These are phyloP conservation scores for Plasmodium coatneyi DNA, from an alignment of 169 alveolate genomes.

Conservation along the genomic window DNA sequence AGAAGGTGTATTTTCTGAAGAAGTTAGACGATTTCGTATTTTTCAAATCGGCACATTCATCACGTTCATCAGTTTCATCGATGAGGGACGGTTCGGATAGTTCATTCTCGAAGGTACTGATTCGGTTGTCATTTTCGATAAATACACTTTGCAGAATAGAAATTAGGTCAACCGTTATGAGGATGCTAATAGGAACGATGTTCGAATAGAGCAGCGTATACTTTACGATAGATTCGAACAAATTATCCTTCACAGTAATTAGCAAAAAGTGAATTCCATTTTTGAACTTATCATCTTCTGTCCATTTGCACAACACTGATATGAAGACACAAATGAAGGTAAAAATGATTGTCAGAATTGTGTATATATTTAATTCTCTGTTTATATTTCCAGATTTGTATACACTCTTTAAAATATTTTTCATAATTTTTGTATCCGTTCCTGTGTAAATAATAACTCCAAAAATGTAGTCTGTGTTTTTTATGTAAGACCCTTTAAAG, in stretches of 20 bases:
- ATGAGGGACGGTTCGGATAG: constrained; percentile 36
- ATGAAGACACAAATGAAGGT: constrained; percentile 54
- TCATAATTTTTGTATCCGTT: constrained; percentile 83
- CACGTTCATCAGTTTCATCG: constrained; percentile 24
- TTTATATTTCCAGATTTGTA: constrained; percentile 80
- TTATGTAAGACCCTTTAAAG: constrained; percentile 82
- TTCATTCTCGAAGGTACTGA: constrained; percentile 70
- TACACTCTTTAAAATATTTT: constrained; percentile 76
- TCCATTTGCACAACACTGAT: constrained; percentile 72
- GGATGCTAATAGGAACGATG: constrained; percentile 63
- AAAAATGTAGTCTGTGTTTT: constrained; percentile 82
- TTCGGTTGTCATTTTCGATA: constrained; percentile 67
- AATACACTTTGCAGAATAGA: constrained; percentile 57
- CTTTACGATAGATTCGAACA: constrained; percentile 66
- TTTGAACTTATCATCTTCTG: constrained; percentile 73
- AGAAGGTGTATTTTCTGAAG: constrained; percentile 67
- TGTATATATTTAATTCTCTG: constrained; percentile 76
- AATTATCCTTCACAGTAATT: constrained; percentile 45
- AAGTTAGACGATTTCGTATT: constrained; percentile 34
- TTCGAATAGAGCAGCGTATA: constrained; percentile 47
- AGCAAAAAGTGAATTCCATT: constrained; percentile 32
- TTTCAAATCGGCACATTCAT: constrained; percentile 17
- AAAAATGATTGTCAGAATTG: constrained; percentile 67
- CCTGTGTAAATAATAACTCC: constrained; percentile 86
- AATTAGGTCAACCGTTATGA: constrained; percentile 55